Evolutionary conservation across 495 filamentous ascomycete genomes (phyloP).

Genomic region (Hyaloscypha variabilis): DNA sequence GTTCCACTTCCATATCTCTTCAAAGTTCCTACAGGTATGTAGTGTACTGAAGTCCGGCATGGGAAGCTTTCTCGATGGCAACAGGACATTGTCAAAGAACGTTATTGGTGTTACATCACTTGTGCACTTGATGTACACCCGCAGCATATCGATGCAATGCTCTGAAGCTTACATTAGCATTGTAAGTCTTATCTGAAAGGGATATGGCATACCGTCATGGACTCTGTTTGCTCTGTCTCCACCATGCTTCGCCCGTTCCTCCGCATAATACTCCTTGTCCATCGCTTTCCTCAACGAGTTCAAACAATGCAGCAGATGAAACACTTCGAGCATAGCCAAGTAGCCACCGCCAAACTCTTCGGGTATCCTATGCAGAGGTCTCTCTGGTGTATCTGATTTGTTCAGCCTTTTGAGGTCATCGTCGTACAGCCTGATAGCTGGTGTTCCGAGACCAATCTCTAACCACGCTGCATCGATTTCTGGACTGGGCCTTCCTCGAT

Average conservation of each 20-base stretch:
- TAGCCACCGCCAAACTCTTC: constrained; percentile 8
- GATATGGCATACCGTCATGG: too few species aligned
- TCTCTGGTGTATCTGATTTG: constrained; percentile 7
- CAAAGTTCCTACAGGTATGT: too few species aligned
- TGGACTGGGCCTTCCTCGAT: constrained; percentile 1
- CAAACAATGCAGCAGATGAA: constrained; percentile 1
- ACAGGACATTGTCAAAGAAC: too few species aligned
- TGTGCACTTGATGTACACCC: too few species aligned
- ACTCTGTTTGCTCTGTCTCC: too few species aligned
- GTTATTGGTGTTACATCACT: too few species aligned
- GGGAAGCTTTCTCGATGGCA: too few species aligned
- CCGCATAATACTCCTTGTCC: constrained; percentile 2
- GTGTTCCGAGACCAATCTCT: constrained; percentile 9
- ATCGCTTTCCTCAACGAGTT: constrained; percentile 1
- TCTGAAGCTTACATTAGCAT: too few species aligned
- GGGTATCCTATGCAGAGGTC: constrained; percentile 6
- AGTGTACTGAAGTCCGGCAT: too few species aligned
- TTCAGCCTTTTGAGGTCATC: constrained; percentile 1
- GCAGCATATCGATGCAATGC: too few species aligned
- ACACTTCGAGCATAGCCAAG: constrained; percentile 8
- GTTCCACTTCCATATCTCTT: too few species aligned
- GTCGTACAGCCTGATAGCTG: not conserved
- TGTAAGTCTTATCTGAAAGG: too few species aligned
- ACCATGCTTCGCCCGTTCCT: not conserved
- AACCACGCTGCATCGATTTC: constrained; percentile 10